Conservation (phyloP, 352 stramenopile species). For the Phytopythium ostracodes region DNA sequence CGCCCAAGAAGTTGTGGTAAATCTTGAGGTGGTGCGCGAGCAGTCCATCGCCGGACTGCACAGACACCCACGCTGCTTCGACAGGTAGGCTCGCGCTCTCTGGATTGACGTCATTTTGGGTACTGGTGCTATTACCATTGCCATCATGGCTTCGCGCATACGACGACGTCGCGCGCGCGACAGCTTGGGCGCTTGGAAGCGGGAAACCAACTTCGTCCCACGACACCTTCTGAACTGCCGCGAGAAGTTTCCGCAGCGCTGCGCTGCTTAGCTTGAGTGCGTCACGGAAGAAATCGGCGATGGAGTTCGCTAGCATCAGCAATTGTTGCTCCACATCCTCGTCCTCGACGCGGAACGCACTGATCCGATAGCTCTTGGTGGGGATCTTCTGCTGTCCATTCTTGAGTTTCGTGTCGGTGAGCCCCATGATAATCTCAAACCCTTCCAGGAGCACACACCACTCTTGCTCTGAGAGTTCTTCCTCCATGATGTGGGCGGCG, state of each 20-base stretch:
- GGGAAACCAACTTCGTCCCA: slow-evolving; percentile 69
- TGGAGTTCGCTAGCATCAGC: slow-evolving; percentile 80
- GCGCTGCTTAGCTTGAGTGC: slow-evolving; percentile 60
- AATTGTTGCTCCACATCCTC: slow-evolving; percentile 87
- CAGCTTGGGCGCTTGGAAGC: slow-evolving; percentile 15
- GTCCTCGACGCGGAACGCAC: slow-evolving; percentile 70
- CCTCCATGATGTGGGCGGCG: slow-evolving; percentile 82
- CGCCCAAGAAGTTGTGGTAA: slow-evolving; percentile 77
- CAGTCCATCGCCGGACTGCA: slow-evolving; percentile 33
- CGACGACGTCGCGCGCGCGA: background rate
- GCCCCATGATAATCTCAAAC: slow-evolving; percentile 77
- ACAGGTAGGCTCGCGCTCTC: background rate
- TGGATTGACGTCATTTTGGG: background rate
- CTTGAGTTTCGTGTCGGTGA: slow-evolving; percentile 72
- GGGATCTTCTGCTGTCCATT: slow-evolving; percentile 66
- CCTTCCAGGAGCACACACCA: slow-evolving; percentile 74
- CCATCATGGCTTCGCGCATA: slow-evolving; percentile 6
- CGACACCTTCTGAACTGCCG: slow-evolving; percentile 58
- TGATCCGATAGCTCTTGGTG: slow-evolving; percentile 74
- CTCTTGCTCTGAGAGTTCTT: slow-evolving; percentile 70
- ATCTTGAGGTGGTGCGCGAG: slow-evolving; percentile 68
- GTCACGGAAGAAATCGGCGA: slow-evolving; percentile 81
- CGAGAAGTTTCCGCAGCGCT: slow-evolving; percentile 53
- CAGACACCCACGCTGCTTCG: slow-evolving; percentile 12
- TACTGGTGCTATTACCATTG: background rate